A percentile compares a stretch with the other conserved stretches of the same genome.
These are phyloP conservation scores for Cubamyces sp. DNA, from an alignment of 768 basidiomycete species.

Conservation along the genomic window DNA sequence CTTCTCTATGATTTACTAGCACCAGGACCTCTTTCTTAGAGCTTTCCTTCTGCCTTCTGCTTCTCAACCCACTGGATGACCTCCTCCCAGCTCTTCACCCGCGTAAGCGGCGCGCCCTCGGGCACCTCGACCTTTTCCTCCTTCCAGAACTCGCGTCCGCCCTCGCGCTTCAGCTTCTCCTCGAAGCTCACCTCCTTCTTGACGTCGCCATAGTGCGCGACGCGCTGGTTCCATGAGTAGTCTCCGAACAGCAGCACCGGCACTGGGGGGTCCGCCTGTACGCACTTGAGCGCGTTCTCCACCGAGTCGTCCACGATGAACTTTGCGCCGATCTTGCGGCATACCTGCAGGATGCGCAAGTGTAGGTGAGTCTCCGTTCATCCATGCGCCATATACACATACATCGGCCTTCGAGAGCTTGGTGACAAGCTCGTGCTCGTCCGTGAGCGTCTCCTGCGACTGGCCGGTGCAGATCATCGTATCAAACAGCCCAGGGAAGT, in stretches of 20 bases:
- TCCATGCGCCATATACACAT: conserved; percentile 19
- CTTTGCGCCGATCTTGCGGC: conserved; percentile 61
- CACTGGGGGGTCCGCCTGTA: conserved; percentile 49
- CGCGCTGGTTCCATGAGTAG: conserved; percentile 75
- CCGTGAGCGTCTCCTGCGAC: conserved; percentile 58
- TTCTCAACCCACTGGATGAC: conserved; percentile 53
- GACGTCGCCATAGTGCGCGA: conserved; percentile 50
- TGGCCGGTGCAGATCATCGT: conserved; percentile 75
- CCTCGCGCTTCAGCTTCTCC: conserved; percentile 49
- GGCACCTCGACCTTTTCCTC: conserved; percentile 55
- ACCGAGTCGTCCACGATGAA: conserved; percentile 81
- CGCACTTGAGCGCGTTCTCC: conserved; percentile 73
- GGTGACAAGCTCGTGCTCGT: conserved; percentile 48
- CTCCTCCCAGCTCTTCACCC: conserved; percentile 68
- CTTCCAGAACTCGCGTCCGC: conserved; percentile 59
- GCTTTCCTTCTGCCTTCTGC: conserved; percentile 17
- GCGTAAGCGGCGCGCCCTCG: conserved; percentile 48
- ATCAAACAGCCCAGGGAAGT: conserved; percentile 68
- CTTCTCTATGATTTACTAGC: background rate
- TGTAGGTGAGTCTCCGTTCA: background rate
- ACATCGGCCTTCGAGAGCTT: conserved; percentile 76
- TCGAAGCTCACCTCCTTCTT: conserved; percentile 59
- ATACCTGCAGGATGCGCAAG: conserved; percentile 48
- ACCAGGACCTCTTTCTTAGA: background rate
- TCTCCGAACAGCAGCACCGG: conserved; percentile 74